Conservation (phyloP, 129 eudicot species). For the Mikania micrantha region DNA sequence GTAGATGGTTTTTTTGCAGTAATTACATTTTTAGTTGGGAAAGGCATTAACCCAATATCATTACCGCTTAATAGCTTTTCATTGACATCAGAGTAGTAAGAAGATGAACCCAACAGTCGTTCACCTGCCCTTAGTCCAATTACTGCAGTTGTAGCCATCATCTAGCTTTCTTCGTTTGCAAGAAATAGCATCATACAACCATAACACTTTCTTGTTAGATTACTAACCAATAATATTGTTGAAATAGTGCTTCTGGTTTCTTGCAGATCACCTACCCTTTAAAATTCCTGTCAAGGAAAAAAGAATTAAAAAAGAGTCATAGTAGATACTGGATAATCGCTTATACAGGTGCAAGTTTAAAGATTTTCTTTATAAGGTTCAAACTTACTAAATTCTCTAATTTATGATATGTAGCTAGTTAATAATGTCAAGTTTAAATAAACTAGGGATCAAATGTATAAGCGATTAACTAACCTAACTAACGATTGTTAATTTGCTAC, state of each 20-base stretch:
- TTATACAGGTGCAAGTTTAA: no score
- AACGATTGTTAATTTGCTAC: no score
- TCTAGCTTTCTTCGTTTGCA: slow-evolving; percentile 24
- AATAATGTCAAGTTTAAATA: no score
- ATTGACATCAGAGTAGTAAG: slow-evolving; percentile 56
- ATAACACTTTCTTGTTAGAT: slow-evolving; percentile 2
- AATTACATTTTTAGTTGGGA: slow-evolving; percentile 44
- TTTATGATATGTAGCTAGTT: no score
- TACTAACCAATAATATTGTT: neutral
- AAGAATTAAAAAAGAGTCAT: neutral
- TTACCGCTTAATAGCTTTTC: slow-evolving; percentile 46
- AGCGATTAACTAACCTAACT: no score
- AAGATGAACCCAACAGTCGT: slow-evolving; percentile 59
- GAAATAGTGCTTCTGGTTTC: neutral
- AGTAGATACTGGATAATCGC: neutral
- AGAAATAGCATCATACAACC: slow-evolving; percentile 17
- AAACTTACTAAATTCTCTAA: no score
- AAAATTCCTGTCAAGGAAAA: slow-evolving; percentile 13
- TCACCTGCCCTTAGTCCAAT: slow-evolving; percentile 81
- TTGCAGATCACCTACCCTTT: neutral
- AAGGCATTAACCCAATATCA: slow-evolving; percentile 25
- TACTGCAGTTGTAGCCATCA: slow-evolving; percentile 84
- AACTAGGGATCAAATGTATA: no score
- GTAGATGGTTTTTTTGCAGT: slow-evolving; percentile 41
- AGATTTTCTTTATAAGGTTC: neutral